Percentiles rank a stretch among this genome's conserved stretches.
phyloP scores from a whole-genome alignment of 2,329 filamentous ascomycete species.

The Talaromyces sp. region DNA sequence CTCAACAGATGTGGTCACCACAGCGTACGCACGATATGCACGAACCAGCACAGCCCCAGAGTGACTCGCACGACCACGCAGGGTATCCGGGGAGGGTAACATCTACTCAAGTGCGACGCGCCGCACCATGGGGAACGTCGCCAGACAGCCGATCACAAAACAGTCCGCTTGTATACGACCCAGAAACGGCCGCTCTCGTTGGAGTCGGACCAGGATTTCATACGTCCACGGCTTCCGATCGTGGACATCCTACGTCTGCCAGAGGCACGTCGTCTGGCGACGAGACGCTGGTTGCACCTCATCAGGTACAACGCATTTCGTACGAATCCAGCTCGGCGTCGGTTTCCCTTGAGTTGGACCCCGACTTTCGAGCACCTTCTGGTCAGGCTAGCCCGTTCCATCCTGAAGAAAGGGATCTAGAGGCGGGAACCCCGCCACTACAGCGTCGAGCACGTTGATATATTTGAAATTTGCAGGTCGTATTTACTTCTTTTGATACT shows the following conservation, averaged over 20 bases:
- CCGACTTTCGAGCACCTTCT: not conserved
- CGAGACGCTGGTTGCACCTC: not conserved
- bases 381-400: not conserved
- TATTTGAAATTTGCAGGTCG: not conserved
- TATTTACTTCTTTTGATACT: not conserved
- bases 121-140: constrained; percentile 51
- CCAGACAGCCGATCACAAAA: constrained; percentile 17
- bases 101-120: constrained; percentile 50
- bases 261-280: not conserved
- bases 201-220: constrained; percentile 18
- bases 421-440: not conserved
- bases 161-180: constrained; percentile 32
- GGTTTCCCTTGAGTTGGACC: not conserved
- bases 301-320: not conserved
- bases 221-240: not conserved
- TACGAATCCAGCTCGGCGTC: not conserved
- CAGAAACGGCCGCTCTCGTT: constrained; percentile 33
- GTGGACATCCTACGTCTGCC: not conserved
- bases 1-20: constrained; percentile 52
- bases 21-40: constrained; percentile 17
- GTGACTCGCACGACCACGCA: not conserved
- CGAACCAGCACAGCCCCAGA: not conserved
- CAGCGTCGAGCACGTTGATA: not conserved
- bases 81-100: constrained; percentile 36
- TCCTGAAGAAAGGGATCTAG: constrained; percentile 5